Conservation (phyloP, 345 rosid genomes). For the Cardamine occulta region DNA sequence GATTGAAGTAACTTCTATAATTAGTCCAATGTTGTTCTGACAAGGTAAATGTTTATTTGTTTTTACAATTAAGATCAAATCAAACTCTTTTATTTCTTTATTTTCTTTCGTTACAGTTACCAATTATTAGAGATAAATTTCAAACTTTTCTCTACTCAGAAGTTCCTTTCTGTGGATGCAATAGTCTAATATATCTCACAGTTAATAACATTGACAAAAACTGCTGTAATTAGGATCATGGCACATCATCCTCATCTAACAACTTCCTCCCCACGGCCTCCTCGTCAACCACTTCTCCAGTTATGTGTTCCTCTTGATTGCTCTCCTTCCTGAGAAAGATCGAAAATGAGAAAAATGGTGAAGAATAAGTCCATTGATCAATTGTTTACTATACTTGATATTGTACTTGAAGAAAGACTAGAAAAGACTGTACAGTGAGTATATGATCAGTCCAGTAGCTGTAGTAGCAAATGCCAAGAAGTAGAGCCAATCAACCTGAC, state of each 20-base stretch:
- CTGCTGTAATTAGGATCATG: not conserved
- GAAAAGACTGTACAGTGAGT: constrained; percentile 60
- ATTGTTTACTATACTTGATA: not conserved
- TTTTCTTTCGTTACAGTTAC: constrained; percentile 1
- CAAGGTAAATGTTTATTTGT: constrained; percentile 2
- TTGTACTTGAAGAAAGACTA: not conserved
- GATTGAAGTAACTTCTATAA: constrained; percentile 29
- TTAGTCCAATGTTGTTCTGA: not conserved
- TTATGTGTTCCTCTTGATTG: constrained; percentile 16
- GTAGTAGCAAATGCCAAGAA: constrained; percentile 82
- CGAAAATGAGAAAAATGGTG: not conserved
- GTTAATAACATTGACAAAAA: constrained; percentile 2
- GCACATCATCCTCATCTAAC: constrained; percentile 2
- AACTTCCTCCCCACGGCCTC: constrained; percentile 31
- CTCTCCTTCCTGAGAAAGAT: constrained; percentile 28
- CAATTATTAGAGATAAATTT: not conserved
- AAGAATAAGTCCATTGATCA: not conserved
- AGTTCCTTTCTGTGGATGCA: not conserved
- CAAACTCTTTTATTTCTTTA: not conserved
- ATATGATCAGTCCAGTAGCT: constrained; percentile 65
- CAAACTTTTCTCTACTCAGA: not conserved
- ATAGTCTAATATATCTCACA: not conserved
- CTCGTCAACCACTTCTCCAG: constrained; percentile 45
- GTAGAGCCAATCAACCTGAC: constrained; percentile 89
- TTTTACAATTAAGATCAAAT: constrained; percentile 31